Base-by-base conservation (phyloP, 805 yeast genomes). In the Myxozyma lipomycoides region DNA sequence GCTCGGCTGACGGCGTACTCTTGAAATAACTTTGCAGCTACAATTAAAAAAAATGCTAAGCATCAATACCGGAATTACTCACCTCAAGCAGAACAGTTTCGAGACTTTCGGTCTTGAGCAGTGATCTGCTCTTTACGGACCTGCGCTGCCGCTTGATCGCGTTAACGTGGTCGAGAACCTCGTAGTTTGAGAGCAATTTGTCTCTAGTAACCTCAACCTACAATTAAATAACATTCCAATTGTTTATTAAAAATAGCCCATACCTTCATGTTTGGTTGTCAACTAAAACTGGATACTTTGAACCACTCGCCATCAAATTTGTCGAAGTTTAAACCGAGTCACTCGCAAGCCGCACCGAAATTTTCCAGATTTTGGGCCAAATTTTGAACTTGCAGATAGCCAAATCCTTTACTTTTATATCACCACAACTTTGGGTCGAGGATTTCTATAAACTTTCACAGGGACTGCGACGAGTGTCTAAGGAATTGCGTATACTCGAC, bases 141-240 rank as follows among this genome's bases (percentile, higher is more conserved):
- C 40, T 23, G 60, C 49, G 37, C 58, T 49, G 43, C 21, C 48
- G 38, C 17, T 63, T 64, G 12, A 78, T 68, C 10, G 68, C 77
- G 10, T 68, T 64, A 36, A 84, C 65, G 53, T 82, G 85, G 43
- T 73, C 69, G 40, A 73, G 68, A 1, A 84, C 89, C 65, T 84
- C 93, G 55, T 68, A 77, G 63, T 84, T 81, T 40, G 87, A 77
- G 32, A 85, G 69, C 51, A 84, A 72, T 49, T 77, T 74, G 40
- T 80, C 84, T 51, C 88, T 67, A 37, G 73, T 68, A 23, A 67
- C 71, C 46, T 76, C 73, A 40, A 81, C 68, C 72, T 79, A 58
- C 65, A 65, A 6, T 21, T 17, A 17, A 35, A 21, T 35, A 10
- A 35, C 7, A 28, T 12, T 9, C 7, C 32, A 28, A 28, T 12